Percentiles rank a stretch among this genome's conserved stretches.
Conservation (phyloP, 2,329 filamentous ascomycete species). For the Thielaviopsis euricoi region DNA sequence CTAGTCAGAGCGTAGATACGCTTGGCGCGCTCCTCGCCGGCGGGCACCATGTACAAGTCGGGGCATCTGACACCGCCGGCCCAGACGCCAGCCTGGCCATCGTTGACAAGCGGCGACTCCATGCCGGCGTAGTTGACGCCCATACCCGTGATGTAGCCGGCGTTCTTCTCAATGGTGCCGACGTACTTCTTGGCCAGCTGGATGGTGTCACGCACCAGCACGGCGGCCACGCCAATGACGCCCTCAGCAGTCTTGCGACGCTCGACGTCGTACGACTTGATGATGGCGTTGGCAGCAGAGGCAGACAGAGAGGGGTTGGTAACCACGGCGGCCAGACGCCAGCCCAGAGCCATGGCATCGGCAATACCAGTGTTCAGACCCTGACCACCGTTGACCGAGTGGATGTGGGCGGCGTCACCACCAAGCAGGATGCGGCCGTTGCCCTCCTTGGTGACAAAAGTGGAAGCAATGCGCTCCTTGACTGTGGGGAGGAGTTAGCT, state of each 20-base stretch:
- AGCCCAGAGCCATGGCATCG: slow-evolving; percentile 37
- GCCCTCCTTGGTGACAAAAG: slow-evolving; percentile 16
- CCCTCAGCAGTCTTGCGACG: slow-evolving; percentile 25
- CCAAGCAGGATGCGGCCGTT: slow-evolving; percentile 32
- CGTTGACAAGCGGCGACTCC: slow-evolving; percentile 20
- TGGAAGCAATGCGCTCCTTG: slow-evolving; percentile 24
- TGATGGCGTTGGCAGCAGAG: slow-evolving; percentile 16
- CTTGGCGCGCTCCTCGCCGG: slow-evolving; percentile 11
- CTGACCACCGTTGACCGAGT: slow-evolving; percentile 38
- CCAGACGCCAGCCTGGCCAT: slow-evolving; percentile 21
- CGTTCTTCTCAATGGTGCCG: slow-evolving; percentile 29
- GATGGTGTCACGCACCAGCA: slow-evolving; percentile 28
- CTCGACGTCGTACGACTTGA: slow-evolving; percentile 29
- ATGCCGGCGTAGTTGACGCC: slow-evolving; percentile 24
- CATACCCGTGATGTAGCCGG: slow-evolving; percentile 31
- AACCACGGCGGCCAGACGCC: slow-evolving; percentile 27
- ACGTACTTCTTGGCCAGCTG: slow-evolving; percentile 29
- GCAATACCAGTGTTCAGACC: slow-evolving; percentile 42
- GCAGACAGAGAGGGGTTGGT: slow-evolving; percentile 15
- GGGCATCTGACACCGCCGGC: slow-evolving; percentile 23
- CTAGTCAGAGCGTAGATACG: slow-evolving; percentile 19
- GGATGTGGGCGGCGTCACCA: slow-evolving; percentile 40
- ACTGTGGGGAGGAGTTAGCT: slow-evolving; percentile 16
- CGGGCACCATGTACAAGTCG: slow-evolving; percentile 18
- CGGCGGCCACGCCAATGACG: slow-evolving; percentile 30